Evolutionary conservation across 768 basidiomycete genomes (phyloP), one percentile per base, ranked within the genome.

Genomic region (Pleurotus tuber-regium): DNA sequence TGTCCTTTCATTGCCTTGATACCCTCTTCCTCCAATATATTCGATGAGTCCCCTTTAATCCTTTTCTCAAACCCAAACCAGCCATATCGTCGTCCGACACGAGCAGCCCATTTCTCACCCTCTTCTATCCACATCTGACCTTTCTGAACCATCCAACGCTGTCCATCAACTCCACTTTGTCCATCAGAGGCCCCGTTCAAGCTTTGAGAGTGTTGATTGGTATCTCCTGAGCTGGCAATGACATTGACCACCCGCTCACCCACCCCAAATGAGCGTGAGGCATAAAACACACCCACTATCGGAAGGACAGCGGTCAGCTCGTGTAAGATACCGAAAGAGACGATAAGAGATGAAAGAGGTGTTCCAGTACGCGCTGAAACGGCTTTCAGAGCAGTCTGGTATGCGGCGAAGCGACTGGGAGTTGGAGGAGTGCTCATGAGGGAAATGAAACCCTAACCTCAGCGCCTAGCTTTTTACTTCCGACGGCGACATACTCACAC

Each of bases 261-360:
- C 19, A 89, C 64, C 2, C 87, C 88, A 1, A 89, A 58, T 4
- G 77, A 64, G 28, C 86, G 74, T 7, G 90, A 82, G 0, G 74
- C 72, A 61, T 82, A 91, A 65, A 92, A 96, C 31, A 89, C 63
- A 29, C 82, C 79, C 3, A 86, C 77, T 24, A 94, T 75, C 2
- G 93, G 91, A 0, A 83, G 73, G 44, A 94, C 61, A 0, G 93
- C 92, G 0, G 92, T 93, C 9, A 91, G 56, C 62, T 97, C 93
- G 62, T 97, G 94, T 2, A 97, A 73, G 48, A 94, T 69, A 4
- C 80, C 83, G 57, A 97, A 96, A 0, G 92, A 91, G 35, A 89
- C 56, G 7, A 80, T 57, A 55, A 97, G 78, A 9, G 91, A 92
- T 1, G 91, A 76, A 0, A 95, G 63, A 11, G 90, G 89, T 1